Percentiles rank a stretch among this genome's conserved stretches.
phyloP scores from a whole-genome alignment of 768 basidiomycete genomes.

The Kwoniella mangroviensis region DNA sequence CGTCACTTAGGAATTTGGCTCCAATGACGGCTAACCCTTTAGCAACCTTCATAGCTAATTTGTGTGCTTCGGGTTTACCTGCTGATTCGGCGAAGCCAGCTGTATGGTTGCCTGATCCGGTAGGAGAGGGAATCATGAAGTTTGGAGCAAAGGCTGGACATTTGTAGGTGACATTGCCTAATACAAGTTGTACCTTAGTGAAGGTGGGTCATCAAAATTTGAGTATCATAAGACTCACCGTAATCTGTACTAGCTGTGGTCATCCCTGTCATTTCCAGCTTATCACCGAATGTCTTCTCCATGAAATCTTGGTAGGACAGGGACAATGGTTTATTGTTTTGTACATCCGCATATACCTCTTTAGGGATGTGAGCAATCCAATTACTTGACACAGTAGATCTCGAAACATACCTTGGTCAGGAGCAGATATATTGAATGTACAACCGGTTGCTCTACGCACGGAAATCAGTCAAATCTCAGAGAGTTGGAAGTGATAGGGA shows the following conservation, averaged over 20 bases:
- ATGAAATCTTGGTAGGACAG: slow-evolving; percentile 30
- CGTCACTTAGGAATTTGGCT: slow-evolving; percentile 31
- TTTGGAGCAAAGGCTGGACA: slow-evolving; percentile 13
- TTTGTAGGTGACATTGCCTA: slow-evolving; percentile 26
- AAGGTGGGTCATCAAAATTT: background rate
- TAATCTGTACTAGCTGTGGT: slow-evolving; percentile 35
- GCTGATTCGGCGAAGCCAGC: slow-evolving; percentile 43
- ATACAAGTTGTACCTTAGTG: slow-evolving; percentile 1
- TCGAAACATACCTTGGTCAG: slow-evolving; percentile 33
- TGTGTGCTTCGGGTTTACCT: slow-evolving; percentile 44
- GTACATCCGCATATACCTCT: slow-evolving; percentile 41
- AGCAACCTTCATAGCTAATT: slow-evolving; percentile 40
- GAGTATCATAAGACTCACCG: slow-evolving; percentile 18
- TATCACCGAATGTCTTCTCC: slow-evolving; percentile 30
- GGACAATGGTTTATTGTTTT: slow-evolving; percentile 28
- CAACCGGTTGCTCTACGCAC: slow-evolving; percentile 66
- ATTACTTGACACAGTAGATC: slow-evolving; percentile 3
- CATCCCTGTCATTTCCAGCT: slow-evolving; percentile 23
- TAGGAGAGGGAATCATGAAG: slow-evolving; percentile 30
- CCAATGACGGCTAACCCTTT: slow-evolving; percentile 25
- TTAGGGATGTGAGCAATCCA: background rate
- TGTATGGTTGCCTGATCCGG: slow-evolving; percentile 42
- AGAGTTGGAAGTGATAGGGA: background rate
- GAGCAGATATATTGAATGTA: slow-evolving; percentile 60
- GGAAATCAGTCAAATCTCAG: slow-evolving; percentile 13